Evolutionary conservation across 2,329 filamentous ascomycete species (phyloP), one percentile per base, ranked within the genome.

Genomic region (Aspergillus intermedius): DNA sequence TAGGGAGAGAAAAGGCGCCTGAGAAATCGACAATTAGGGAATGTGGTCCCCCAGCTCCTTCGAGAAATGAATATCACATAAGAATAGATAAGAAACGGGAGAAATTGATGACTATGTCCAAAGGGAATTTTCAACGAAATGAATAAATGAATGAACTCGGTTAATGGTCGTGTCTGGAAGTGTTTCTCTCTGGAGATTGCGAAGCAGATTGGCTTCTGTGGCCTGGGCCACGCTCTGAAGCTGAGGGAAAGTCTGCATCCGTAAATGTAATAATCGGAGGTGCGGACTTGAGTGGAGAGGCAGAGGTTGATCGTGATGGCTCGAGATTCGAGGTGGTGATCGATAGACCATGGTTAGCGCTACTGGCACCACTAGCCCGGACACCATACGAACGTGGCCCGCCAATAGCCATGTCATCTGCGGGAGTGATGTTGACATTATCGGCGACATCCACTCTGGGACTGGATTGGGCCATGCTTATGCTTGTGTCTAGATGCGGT

Each of bases 371-470:
- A 44, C 61, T 65, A 15, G 62, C 59, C 34, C 64, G 60, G 22
- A 65, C 63, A 42, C 62, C 60, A 54, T 66, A 66, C 15, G 67
- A 64, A 34, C 60, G 64, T 13, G 55, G 59, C 44, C 56, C 47
- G 40, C 51, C 52, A 32, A 42, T 46, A 41, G 48, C 47, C 23
- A 57, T 46, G 22, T 61, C 60, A 34, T 65, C 56, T 19, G 54
- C 42, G 1, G 56, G 53, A 9, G 58, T 61, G 17, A 55, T 54
- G 15, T 61, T 61, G 39, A 61, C 47, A 48, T 64, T 60, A 19
- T 63, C 58, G 25, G 59, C 51, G 17, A 51, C 45, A 22, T 52
- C 53, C 9, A 48, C 43, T 21, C 51, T 49, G 5, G 57, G 52
- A 1, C 51, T 32, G 12, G 55, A 49, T 13, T 51, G 55, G 22